Evolutionary conservation across 1,284 basidiomycete genomes (phyloP).

Genomic region (Cutaneotrichosporon spelunceum): DNA sequence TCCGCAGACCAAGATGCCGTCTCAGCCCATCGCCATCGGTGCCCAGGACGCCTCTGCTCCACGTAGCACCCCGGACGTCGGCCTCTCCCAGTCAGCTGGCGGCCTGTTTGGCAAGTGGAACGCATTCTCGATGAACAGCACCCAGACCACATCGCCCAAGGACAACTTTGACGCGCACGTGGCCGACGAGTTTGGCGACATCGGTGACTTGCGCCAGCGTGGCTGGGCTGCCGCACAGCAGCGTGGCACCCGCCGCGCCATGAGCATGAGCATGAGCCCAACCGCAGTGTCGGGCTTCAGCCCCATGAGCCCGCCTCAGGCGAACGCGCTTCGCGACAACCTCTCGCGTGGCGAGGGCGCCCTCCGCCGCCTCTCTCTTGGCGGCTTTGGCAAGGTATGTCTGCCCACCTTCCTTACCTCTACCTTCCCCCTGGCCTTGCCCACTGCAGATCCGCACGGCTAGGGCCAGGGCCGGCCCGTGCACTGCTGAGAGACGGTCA

Average conservation of each 20-base stretch:
- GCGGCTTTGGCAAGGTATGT: conserved; percentile 35
- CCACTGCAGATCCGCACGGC: conserved; percentile 1
- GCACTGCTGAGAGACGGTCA: not conserved
- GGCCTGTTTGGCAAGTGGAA: conserved; percentile 23
- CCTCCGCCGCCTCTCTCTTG: conserved; percentile 40
- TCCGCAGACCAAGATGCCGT: conserved; percentile 4
- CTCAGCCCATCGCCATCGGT: conserved; percentile 21
- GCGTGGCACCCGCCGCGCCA: conserved; percentile 31
- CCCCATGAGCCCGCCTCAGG: conserved; percentile 13
- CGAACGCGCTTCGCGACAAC: conserved; percentile 40
- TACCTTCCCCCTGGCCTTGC: no score
- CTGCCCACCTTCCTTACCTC: not conserved
- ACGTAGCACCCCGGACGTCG: conserved; percentile 12
- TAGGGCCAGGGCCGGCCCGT: not conserved
- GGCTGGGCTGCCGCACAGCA: conserved; percentile 32
- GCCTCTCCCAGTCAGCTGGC: conserved; percentile 9
- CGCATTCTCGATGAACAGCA: conserved; percentile 14
- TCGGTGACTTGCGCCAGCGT: conserved; percentile 30
- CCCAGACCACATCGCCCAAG: conserved; percentile 3
- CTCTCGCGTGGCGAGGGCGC: conserved; percentile 44
- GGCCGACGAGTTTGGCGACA: conserved; percentile 43
- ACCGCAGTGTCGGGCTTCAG: conserved; percentile 9
- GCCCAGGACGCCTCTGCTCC: conserved; percentile 23
- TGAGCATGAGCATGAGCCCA: conserved; percentile 31
- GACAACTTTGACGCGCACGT: conserved; percentile 34